Conservation (phyloP, 176 grass and related monocot genomes). For the Canna indica region DNA sequence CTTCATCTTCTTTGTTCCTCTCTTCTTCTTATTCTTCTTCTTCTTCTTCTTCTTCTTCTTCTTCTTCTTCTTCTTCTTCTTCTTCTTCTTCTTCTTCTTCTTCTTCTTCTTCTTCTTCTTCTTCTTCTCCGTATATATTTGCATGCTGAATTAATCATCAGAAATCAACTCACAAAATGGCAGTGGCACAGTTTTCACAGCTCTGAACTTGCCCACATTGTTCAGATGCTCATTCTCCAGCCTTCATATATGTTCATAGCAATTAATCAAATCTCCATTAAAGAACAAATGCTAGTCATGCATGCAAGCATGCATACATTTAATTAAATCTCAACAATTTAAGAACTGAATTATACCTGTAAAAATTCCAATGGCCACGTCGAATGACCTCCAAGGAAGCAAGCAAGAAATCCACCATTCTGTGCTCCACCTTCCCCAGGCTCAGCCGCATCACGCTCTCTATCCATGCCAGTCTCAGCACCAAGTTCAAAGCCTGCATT, state of each 20-base stretch:
- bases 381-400: slow-evolving; percentile 41
- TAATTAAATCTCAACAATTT: no score
- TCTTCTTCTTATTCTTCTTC: no score
- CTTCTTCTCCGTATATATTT: no score
- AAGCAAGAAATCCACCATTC: slow-evolving; percentile 31
- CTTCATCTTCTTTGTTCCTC: no score
- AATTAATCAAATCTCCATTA: background rate
- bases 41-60: no score
- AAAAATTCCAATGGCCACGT: slow-evolving; percentile 47
- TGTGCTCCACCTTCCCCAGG: slow-evolving; percentile 22
- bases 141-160: background rate
- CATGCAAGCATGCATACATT: background rate
- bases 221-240: slow-evolving; percentile 43
- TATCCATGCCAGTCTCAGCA: slow-evolving; percentile 37
- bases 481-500: slow-evolving; percentile 25
- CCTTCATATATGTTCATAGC: background rate
- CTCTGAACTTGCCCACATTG: slow-evolving; percentile 38
- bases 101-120: no score
- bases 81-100: no score
- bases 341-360: no score
- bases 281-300: background rate
- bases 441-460: slow-evolving; percentile 29
- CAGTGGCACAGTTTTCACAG: slow-evolving; percentile 33
- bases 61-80: no score
- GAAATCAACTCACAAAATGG: slow-evolving; percentile 33